Base-by-base conservation (phyloP, 176 grass and related monocot genomes). In the Canna indica region DNA sequence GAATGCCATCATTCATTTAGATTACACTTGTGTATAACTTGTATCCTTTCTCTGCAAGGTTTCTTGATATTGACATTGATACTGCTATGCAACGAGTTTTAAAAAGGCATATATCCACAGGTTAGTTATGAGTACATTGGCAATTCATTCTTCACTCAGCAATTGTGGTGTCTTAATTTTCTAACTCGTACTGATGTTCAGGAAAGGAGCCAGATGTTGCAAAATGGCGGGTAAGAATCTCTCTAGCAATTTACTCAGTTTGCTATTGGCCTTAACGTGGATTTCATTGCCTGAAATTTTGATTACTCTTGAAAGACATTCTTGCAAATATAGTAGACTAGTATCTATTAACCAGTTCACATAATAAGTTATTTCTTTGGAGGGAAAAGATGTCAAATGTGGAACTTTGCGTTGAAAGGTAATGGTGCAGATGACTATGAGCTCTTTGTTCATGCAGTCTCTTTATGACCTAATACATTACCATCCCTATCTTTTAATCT, bases 151-250 rank as follows among this genome's bases (percentile, higher is more conserved):
- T 66, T 69, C 36, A 61, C 32, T 56, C 34, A 17, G 33, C 12
- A 17, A n/a, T 66, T 22, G 20, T 69, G 53, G 53, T 47, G 27
- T 10, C 22, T 64, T 54, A 64, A 63, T 56, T 32, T 61, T 72
- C 72, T 61, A 18, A 4, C 28, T 84, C 4, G 68, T 78, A 52
- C 33, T 26, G 6, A 77, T 83, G 58, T 38, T 67, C 68, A 96
- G 88, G 93, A 73, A 97, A 97, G 75, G 88, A 90, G 58, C 93
- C 86, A 72, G 74, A 83, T 64, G 80, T 97, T 77, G 93, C 93
- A 38, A 79, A 85, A 70, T 90, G 88, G 88, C 81, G 93, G 81
- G 88, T 97, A 96, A 87, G 82, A 71, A 6, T 76, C 41, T 8
- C 59, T 39, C 17, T 67, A 4, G 9, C 22, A 48, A 10, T 50